A percentile compares a stretch with the other conserved stretches of the same genome.
phyloP scores from a whole-genome alignment of 345 rosid genomes.

The Isatis tinctoria region DNA sequence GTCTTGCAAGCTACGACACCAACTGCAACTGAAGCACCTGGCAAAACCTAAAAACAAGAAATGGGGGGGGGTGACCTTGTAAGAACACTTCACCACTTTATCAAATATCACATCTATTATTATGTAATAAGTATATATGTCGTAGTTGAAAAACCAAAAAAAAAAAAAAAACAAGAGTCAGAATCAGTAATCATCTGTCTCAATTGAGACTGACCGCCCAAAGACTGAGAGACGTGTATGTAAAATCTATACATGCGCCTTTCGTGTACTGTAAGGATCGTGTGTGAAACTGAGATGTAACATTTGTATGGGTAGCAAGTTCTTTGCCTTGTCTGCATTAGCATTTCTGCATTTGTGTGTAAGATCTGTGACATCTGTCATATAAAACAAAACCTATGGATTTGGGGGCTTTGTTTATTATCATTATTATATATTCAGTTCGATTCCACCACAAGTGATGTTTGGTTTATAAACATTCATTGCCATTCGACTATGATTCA shows the following conservation, averaged over 20 bases:
- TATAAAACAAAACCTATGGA: neutral
- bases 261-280: slow-evolving; percentile 3
- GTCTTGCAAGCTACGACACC: slow-evolving; percentile 86
- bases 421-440: neutral
- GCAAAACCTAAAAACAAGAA: slow-evolving; percentile 8
- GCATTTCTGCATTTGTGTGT: neutral
- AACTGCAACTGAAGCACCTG: slow-evolving; percentile 55
- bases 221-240: slow-evolving; percentile 13
- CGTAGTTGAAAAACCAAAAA: neutral
- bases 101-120: slow-evolving; percentile 14
- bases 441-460: neutral
- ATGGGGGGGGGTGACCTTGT: slow-evolving; percentile 33
- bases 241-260: neutral
- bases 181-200: slow-evolving; percentile 6
- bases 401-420: neutral
- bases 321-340: neutral
- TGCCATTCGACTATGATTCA: neutral
- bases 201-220: slow-evolving; percentile 6
- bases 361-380: neutral
- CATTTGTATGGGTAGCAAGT: slow-evolving; percentile 26
- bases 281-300: slow-evolving; percentile 3
- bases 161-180: neutral
- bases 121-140: slow-evolving; percentile 28
- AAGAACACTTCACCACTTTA: slow-evolving; percentile 33
- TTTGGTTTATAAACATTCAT: neutral